Evolutionary conservation across 192 early-diverging fungal species (phyloP), one percentile per base, ranked within the genome.

Genomic region (Pilaira anomala): DNA sequence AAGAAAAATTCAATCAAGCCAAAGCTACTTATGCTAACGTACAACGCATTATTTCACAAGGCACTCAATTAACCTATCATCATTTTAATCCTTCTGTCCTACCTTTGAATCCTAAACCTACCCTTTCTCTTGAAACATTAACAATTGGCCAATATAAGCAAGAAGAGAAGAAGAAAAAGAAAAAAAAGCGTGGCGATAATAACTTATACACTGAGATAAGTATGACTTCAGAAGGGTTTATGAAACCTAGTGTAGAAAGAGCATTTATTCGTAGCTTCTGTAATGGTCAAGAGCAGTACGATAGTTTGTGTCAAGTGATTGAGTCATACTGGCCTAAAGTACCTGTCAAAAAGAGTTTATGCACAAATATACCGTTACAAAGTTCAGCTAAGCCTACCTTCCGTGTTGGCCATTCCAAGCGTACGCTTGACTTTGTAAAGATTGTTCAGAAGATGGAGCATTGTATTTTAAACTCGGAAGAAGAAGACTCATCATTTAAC

Each of bases 21-120:
- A 78, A 88, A 52, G 68, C 71, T 0, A 53, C 76, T 4, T 91
- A 93, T 78, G 79, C 83, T 25, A 48, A 63, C 6, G 81, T 93
- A 3, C 91, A 93, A 66, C 78, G 78, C 12, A 66, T 75, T 1
- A 89, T 93, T 28, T 59, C 78, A 9, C 74, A 75, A 39, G 76
- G 83, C 12, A 71, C 66, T 18, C 66, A 72, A 49, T 65, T 88
- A n/a, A 18, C 52, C 65, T 90, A 81, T 48, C 73, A 72, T 14
- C 22, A 8, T 5, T 72, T 69, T 1, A 33, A 62, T 8, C 73
- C 78, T 1, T 60, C 74, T 2, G 71, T 90, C 49, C 40, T 91
- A 0, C 90, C 90, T 0, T 12, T 25, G 9, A 67, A 68, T 1
- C 65, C 70, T 2, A 36, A 41, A 21, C 88, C 88, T 6, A 65